phyloP scores from a whole-genome alignment of 805 yeast genomes.

The Metschnikowia koreensis region DNA sequence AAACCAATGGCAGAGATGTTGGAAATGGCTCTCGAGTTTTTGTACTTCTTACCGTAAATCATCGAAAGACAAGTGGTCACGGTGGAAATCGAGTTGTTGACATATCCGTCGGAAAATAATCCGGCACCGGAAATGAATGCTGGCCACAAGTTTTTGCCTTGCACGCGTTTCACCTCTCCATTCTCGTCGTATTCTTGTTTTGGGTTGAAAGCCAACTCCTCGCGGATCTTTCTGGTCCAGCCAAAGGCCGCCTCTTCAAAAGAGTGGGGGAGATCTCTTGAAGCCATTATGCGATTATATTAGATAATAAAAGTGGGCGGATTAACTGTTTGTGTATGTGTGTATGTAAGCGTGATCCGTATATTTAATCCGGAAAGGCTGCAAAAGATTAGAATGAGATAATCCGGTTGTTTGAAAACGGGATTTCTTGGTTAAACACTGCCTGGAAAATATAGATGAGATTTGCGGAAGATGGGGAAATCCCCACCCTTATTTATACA shows the following conservation, averaged over 20 bases:
- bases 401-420: background rate
- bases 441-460: background rate
- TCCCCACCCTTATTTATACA: background rate
- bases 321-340: too few species aligned
- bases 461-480: background rate
- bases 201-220: constrained; percentile 11
- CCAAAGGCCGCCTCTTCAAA: constrained; percentile 13
- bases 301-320: background rate
- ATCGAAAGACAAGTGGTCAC: constrained; percentile 66
- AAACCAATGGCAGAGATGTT: constrained; percentile 87
- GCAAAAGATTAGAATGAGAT: too few species aligned
- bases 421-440: background rate
- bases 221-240: constrained; percentile 15
- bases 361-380: background rate
- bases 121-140: constrained; percentile 75
- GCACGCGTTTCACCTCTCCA: constrained; percentile 17
- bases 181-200: constrained; percentile 12
- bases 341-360: background rate
- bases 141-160: constrained; percentile 29
- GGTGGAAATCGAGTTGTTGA: constrained; percentile 79
- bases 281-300: constrained; percentile 13
- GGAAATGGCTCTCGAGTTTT: constrained; percentile 64
- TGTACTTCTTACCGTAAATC: constrained; percentile 64
- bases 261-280: constrained; percentile 21
- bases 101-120: constrained; percentile 88